Evolutionary conservation across 75 land plant genomes (phyloP).

Genomic region (Sequoiadendron giganteum): DNA sequence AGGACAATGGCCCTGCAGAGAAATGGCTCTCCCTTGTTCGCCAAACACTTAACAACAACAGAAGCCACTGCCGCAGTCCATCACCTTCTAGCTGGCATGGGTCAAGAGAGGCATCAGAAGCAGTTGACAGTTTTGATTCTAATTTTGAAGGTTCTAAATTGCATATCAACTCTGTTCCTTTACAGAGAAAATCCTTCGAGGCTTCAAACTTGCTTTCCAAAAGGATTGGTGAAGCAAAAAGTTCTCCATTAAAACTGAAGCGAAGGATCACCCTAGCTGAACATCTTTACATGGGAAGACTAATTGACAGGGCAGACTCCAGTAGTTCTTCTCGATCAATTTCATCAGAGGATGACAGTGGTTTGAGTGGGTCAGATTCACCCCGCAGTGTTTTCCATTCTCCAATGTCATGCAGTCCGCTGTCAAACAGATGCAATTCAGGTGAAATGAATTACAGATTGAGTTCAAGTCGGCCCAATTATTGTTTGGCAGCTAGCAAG

Average conservation of each 20-base stretch:
- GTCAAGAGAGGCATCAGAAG: slow-evolving; percentile 26
- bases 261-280: slow-evolving; percentile 64
- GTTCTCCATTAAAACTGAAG: slow-evolving; percentile 45
- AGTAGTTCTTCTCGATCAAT: slow-evolving; percentile 25
- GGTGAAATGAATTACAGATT: background rate
- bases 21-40: slow-evolving; percentile 73
- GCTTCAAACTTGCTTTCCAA: slow-evolving; percentile 37
- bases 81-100: background rate
- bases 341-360: slow-evolving; percentile 56
- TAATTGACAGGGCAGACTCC: slow-evolving; percentile 45
- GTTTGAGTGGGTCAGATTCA: slow-evolving; percentile 28
- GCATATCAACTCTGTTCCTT: background rate
- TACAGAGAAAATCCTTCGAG: slow-evolving; percentile 22
- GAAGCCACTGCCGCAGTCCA: slow-evolving; percentile 14
- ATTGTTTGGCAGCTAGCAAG: slow-evolving; percentile 80
- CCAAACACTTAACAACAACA: slow-evolving; percentile 63
- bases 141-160: slow-evolving; percentile 49
- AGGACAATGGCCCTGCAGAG: slow-evolving; percentile 81
- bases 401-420: slow-evolving; percentile 40
- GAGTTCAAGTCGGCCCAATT: slow-evolving; percentile 34
- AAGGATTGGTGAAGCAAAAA: slow-evolving; percentile 36
- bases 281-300: slow-evolving; percentile 31
- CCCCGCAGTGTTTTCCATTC: slow-evolving; percentile 45
- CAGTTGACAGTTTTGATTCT: slow-evolving; percentile 39
- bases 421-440: slow-evolving; percentile 26